Base-by-base conservation (phyloP, 352 stramenopile genomes). In the Globisporangium radiosum region DNA sequence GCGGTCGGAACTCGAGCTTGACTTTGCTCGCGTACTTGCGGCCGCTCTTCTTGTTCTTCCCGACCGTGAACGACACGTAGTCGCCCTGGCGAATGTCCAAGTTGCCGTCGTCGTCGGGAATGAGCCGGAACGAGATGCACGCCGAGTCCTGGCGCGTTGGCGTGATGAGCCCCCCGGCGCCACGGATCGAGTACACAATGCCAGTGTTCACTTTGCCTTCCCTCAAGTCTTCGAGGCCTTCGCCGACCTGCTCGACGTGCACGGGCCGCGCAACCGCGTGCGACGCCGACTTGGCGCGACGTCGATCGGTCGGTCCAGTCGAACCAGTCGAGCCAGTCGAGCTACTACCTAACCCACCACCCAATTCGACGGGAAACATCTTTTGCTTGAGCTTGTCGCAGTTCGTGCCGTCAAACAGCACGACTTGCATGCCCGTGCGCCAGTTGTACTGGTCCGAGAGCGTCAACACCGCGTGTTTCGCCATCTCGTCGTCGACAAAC, bases 1-100 rank as follows among this genome's bases (percentile, higher is more conserved):
- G 85, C 14, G 85, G 85, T 45, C 85, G 85, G 64, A 92, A 94
- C 72, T 94, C 85, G 59, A 94, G 68, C 72, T 92, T 92, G 59
- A 94, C 85, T 56, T 94, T 94, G 52, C 79, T 91, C 45, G 85
- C 85, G 59, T 94, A 94, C 62, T 94, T 94, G 57, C 85, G 85
- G 17, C 82, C 85, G 38, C 82, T 92, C 70, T 94, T 94, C 62
- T 94, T 94, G 76, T 94, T 94, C 73, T 94, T 94, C 38, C 85
- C 85, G 37, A 94, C 85, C 0, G 85, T 94, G 65, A 94, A 94
- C 14, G 82, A 92, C 57, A 94, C 85, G 50, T 94, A 94, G 65
- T 94, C 85, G 48, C 85, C 85, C 47, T 89, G 81, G 49, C 76
- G 69, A 53, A 94, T 94, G 58, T 94, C 85, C 39, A 94, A 76